Evolutionary conservation across 2,329 filamentous ascomycete genomes (phyloP).

Genomic region (Penicillium glabrum): DNA sequence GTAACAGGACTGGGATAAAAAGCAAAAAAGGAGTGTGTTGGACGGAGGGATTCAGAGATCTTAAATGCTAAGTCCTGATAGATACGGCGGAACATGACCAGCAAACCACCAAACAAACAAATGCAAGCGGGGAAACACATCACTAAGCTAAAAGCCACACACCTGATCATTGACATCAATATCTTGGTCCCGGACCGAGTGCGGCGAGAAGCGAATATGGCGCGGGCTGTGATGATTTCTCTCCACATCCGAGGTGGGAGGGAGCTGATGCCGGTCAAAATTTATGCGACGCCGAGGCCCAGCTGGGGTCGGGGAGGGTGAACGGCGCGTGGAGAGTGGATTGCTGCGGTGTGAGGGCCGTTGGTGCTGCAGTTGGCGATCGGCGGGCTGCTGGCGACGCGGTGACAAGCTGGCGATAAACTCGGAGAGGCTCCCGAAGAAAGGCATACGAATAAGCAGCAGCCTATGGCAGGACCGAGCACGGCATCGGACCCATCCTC

Average conservation of each 20-base stretch:
- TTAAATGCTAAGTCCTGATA: background rate
- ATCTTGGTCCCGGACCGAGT: background rate
- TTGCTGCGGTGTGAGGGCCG: background rate
- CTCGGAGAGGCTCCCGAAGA: slow-evolving; percentile 16
- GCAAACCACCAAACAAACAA: background rate
- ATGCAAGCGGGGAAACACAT: background rate
- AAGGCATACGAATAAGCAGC: slow-evolving; percentile 10
- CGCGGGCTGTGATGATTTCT: background rate
- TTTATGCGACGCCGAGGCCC: background rate
- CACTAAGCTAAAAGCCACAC: background rate
- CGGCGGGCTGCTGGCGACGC: slow-evolving; percentile 15
- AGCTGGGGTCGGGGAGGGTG: slow-evolving; percentile 7
- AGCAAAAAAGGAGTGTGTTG: background rate
- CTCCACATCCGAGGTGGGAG: background rate
- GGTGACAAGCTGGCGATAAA: slow-evolving; percentile 19
- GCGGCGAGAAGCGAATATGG: background rate
- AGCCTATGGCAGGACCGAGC: slow-evolving; percentile 9
- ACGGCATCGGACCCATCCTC: slow-evolving; percentile 9
- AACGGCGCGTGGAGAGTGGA: background rate
- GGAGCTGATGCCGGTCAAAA: background rate
- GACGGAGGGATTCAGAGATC: background rate
- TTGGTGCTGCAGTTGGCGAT: slow-evolving; percentile 9
- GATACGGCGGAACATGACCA: background rate
- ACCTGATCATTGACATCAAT: slow-evolving; percentile 1
- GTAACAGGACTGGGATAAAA: background rate